phyloP scores from a whole-genome alignment of 331 rosid genomes.

The Prunus yedoensis region DNA sequence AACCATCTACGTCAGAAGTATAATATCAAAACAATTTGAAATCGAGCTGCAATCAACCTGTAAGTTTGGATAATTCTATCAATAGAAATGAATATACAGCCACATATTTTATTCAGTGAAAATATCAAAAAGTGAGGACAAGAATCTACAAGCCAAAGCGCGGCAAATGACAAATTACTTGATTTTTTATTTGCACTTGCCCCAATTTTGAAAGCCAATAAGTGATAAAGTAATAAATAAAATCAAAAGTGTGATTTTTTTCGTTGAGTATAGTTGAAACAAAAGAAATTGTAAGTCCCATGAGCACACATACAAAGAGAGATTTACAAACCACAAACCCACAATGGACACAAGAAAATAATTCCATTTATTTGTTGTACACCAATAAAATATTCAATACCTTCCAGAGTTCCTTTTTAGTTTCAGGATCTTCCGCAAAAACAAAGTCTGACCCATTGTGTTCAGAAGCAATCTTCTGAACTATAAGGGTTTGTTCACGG shows the following conservation, averaged over 20 bases:
- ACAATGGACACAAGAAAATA: not conserved
- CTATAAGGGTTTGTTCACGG: slow-evolving; percentile 84
- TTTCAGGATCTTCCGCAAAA: slow-evolving; percentile 83
- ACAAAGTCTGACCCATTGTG: slow-evolving; percentile 97
- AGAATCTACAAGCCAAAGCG: not conserved
- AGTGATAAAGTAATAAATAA: not conserved
- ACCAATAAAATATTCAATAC: slow-evolving; percentile 33
- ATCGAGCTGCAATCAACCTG: not conserved
- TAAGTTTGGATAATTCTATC: not conserved
- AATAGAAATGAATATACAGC: not conserved
- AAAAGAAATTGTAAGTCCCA: not conserved
- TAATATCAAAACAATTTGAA: not conserved
- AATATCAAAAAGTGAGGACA: not conserved
- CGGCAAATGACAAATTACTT: not conserved
- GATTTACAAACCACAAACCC: not conserved
- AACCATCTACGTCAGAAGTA: not conserved
- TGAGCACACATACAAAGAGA: not conserved
- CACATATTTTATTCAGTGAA: not conserved
- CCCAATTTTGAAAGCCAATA: not conserved
- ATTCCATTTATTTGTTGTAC: not conserved
- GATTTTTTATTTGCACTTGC: not conserved
- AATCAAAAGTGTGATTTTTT: no score
- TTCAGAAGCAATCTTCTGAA: slow-evolving; percentile 71
- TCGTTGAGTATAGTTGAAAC: not conserved
- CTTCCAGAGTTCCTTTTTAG: slow-evolving; percentile 90